These are phyloP conservation scores for Mrakia hoshinonis DNA, from an alignment of 768 basidiomycete genomes.

Conservation along the genomic window DNA sequence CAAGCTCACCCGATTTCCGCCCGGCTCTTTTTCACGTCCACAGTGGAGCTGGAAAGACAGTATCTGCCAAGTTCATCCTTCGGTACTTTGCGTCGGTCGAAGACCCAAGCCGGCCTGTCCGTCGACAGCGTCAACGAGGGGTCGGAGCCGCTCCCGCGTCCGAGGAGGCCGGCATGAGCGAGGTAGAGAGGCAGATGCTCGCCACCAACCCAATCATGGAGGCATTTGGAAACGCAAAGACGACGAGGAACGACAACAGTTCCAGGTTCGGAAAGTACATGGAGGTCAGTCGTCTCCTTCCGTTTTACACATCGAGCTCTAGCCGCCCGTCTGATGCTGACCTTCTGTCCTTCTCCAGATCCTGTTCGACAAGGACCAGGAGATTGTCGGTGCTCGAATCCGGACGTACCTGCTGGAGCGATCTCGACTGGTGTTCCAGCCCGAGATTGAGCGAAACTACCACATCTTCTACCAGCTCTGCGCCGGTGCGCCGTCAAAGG, in stretches of 20 bases:
- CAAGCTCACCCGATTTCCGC: not conserved
- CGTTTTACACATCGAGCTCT: no score
- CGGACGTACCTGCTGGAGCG: slow-evolving; percentile 96
- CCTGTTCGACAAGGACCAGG: slow-evolving; percentile 87
- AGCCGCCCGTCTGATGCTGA: no score
- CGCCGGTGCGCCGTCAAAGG: slow-evolving; percentile 87
- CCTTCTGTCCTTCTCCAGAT: slow-evolving; percentile 51
- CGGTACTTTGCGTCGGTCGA: slow-evolving; percentile 97
- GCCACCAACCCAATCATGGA: slow-evolving; percentile 99
- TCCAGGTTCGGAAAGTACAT: slow-evolving; percentile 99
- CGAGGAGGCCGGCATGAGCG: slow-evolving; percentile 51
- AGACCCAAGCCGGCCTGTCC: slow-evolving; percentile 54
- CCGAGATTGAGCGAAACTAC: slow-evolving; percentile 92
- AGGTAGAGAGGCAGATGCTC: slow-evolving; percentile 92
- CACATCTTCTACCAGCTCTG: slow-evolving; percentile 99
- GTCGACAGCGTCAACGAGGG: slow-evolving; percentile 36
- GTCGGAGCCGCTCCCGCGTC: slow-evolving; percentile 30
- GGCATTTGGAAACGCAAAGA: slow-evolving; percentile 98
- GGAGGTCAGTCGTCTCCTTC: slow-evolving; percentile 53
- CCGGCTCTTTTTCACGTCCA: not conserved
- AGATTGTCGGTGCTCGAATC: slow-evolving; percentile 97
- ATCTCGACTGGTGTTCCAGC: slow-evolving; percentile 94
- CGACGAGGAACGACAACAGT: slow-evolving; percentile 96
- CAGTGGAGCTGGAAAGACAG: slow-evolving; percentile 98
- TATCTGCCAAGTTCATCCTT: slow-evolving; percentile 99